Base-by-base conservation (phyloP, 2,329 filamentous ascomycete species). In the Didymella keratinophila region DNA sequence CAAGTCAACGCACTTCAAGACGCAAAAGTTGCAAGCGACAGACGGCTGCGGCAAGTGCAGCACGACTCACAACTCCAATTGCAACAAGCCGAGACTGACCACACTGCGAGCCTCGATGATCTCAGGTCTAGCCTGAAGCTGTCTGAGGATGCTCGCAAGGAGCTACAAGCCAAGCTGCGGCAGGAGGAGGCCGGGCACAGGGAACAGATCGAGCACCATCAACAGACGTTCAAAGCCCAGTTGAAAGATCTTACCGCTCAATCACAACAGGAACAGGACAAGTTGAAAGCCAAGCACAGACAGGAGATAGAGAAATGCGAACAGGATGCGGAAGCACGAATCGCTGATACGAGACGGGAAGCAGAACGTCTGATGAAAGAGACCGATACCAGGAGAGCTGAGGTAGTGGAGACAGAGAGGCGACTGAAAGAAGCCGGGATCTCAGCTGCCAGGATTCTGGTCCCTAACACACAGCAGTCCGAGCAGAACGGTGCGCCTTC, bases 141-240 rank as follows among this genome's bases (percentile, higher is more conserved):
- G 20, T 55, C 61, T 11, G 64, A 66, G 11, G 34, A 23, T 12
- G 62, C 58, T 9, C 48, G 64, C 6, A 64, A 63, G 20, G 61
- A 68, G n/a, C 45, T 56, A 1, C 58, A 71, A 30, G 62, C 63
- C 4, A 63, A 58, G 23, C 20, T 49, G 12, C 55, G 47, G 14
- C 57, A 59, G 3, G 44, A 58, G n/a, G 53, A 68, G 28, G 48
- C 50, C 20, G 57, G 66, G 23, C 54, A 61, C n/a, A 41, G 52
- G 8, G 48, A 51, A 9, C 64, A 68, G 32, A 34, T 71, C 7
- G 55, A 66, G 8, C 47, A 36, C 6, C 64, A 70, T 39, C 50
- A 60, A 36, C 56, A 66, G 30, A 32, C 56, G 8, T 41, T 30
- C 12, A 46, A 61, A 5, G 44, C 60, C 4, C 65, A 60, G 43